Base-by-base conservation (phyloP, 139 green algal species). In the Coelastrella sp. region DNA sequence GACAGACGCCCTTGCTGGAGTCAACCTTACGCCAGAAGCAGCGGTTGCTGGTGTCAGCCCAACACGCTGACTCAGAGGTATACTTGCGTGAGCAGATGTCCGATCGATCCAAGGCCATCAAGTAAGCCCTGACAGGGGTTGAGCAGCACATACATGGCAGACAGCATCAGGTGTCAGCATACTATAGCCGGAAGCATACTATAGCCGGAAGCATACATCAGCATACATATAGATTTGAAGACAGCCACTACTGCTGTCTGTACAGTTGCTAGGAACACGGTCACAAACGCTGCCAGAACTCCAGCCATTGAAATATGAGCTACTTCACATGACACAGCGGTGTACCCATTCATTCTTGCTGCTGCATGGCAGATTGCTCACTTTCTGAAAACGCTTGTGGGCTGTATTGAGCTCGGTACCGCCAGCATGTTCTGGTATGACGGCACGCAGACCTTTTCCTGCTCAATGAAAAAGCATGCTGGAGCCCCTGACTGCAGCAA, bases 1-100 rank as follows among this genome's bases (percentile, higher is more conserved):
- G 32, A 23, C 82, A 87, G 65, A 64, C 64, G 82, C 82, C 64
- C 32, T 57, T 79, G 64, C 4, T 10, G 14, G 3, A 32, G 13
- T 79, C 82, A 73, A 87, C 65, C 32, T 64, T 87, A 65, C 82
- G 58, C 82, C 82, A 87, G 82, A 87, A 87, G 65, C 82, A 87
- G 65, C 82, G 82, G 65, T 87, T 78, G 23, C 13, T 65, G 19
- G 82, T 56, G 32, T 77, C 82, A 47, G 82, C 65, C 64, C 58
- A 56, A 23, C 82, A 87, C 0, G 82, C 64, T 20, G 82, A 56
- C 82, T 87, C 82, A n/a, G 54, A 56, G 16, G 82, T 78, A 23
- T 79, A 64, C 23, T 61, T 78, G 8, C 59, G 56, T 17, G 60
- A 60, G 65, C 82, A 87, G 16, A 65, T 11, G n/a, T 87, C 82